Percentiles rank a stretch among this genome's conserved stretches.
Conservation (phyloP, 2,329 filamentous ascomycete genomes). For the Drechslerella stenobrocha region DNA sequence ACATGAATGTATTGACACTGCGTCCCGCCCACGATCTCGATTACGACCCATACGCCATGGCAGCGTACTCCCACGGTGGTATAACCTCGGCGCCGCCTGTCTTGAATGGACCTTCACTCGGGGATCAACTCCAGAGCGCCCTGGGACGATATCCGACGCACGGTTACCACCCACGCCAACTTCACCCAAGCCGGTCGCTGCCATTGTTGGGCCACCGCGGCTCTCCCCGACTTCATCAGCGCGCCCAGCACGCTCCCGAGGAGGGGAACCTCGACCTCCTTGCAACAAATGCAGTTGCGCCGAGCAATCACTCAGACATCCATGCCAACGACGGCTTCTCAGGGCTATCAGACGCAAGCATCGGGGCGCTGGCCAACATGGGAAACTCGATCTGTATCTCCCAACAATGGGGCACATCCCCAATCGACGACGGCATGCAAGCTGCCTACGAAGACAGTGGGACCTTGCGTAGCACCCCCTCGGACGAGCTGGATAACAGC, state of each 20-base stretch:
- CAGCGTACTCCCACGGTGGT: slow-evolving; percentile 5
- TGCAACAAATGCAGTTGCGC: slow-evolving; percentile 17
- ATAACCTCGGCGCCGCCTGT: slow-evolving; percentile 19
- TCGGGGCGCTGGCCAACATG: slow-evolving; percentile 3
- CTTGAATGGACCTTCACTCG: slow-evolving; percentile 3
- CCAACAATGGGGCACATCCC: neutral
- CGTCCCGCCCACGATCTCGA: neutral
- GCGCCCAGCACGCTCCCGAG: neutral
- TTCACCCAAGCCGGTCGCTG: slow-evolving; percentile 15
- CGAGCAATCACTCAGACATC: neutral
- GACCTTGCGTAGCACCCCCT: no score
- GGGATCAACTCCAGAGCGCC: slow-evolving; percentile 5
- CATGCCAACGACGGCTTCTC: neutral
- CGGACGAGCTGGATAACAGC: no score
- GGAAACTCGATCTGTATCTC: neutral
- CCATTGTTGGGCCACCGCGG: slow-evolving; percentile 13
- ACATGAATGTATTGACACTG: no score
- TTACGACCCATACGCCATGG: neutral
- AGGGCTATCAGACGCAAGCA: neutral
- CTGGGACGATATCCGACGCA: neutral
- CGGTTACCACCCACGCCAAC: neutral
- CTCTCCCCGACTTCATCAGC: neutral
- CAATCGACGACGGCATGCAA: neutral
- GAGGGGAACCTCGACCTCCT: slow-evolving; percentile 20
- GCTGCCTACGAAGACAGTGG: no score